Evolutionary conservation across 495 filamentous ascomycete species (phyloP).

Genomic region (Hypoxylon cercidicola): DNA sequence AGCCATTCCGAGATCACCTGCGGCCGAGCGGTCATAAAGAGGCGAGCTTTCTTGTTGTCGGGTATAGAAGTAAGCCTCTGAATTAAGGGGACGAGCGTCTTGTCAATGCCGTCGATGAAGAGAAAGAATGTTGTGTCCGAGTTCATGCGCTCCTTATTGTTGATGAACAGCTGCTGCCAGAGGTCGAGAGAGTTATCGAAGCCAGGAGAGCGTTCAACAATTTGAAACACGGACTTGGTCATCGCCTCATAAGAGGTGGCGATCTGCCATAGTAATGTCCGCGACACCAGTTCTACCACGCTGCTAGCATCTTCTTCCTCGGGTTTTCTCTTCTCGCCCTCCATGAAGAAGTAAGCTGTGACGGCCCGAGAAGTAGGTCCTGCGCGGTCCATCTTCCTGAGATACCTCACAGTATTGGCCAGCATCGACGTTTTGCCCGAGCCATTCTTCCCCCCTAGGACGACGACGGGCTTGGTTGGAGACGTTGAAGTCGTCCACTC

Average conservation of each 20-base stretch:
- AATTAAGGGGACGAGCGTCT: slow-evolving; percentile 43
- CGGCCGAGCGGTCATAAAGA: slow-evolving; percentile 38
- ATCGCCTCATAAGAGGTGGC: slow-evolving; percentile 50
- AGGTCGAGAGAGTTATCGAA: slow-evolving; percentile 48
- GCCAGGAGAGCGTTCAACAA: slow-evolving; percentile 43
- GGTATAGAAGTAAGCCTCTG: slow-evolving; percentile 39
- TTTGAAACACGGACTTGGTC: slow-evolving; percentile 48
- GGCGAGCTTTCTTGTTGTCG: slow-evolving; percentile 32
- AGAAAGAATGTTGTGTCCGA: slow-evolving; percentile 51
- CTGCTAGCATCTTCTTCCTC: slow-evolving; percentile 37
- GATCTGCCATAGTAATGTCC: slow-evolving; percentile 53
- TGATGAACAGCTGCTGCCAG: slow-evolving; percentile 47
- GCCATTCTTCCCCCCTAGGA: slow-evolving; percentile 48
- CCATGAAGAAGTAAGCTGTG: slow-evolving; percentile 52
- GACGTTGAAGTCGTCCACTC: slow-evolving; percentile 44
- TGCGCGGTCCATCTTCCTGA: slow-evolving; percentile 45
- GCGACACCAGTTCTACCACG: slow-evolving; percentile 38
- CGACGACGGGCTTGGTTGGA: slow-evolving; percentile 39
- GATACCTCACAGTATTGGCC: slow-evolving; percentile 49
- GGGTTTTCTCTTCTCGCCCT: slow-evolving; percentile 50
- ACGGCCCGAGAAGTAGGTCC: slow-evolving; percentile 46
- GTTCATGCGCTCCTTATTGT: slow-evolving; percentile 46
- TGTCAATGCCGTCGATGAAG: slow-evolving; percentile 48
- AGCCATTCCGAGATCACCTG: slow-evolving; percentile 26
- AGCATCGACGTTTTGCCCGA: slow-evolving; percentile 53